Conservation (phyloP, 352 stramenopile species). For the Phytophthora fragariaefolia region DNA sequence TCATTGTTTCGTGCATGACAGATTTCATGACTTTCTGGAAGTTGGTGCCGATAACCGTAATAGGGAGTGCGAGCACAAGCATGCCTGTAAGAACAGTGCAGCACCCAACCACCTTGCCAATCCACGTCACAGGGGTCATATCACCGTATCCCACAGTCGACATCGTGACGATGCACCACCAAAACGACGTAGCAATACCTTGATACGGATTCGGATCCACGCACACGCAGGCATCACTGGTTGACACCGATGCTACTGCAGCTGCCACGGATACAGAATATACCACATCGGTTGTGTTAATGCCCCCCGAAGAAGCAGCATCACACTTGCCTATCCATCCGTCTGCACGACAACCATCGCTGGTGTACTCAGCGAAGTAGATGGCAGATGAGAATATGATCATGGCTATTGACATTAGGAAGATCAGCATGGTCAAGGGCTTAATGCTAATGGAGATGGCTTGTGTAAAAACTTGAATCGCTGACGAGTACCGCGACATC, state of each 20-base stretch:
- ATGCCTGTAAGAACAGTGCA: conserved; percentile 82
- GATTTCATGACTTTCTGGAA: conserved; percentile 89
- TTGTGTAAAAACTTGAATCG: conserved; percentile 85
- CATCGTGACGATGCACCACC: conserved; percentile 93
- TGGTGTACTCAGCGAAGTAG: conserved; percentile 83
- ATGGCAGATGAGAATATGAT: conserved; percentile 87
- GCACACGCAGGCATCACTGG: conserved; percentile 46
- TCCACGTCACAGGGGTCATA: conserved; percentile 78
- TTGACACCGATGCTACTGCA: conserved; percentile 27
- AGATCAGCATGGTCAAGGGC: conserved; percentile 87
- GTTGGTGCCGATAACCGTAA: conserved; percentile 91
- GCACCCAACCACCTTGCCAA: conserved; percentile 76
- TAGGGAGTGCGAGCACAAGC: conserved; percentile 88
- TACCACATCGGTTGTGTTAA: conserved; percentile 18
- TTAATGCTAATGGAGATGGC: conserved; percentile 79
- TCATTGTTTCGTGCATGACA: conserved; percentile 80
- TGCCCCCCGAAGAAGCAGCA: conserved; percentile 5
- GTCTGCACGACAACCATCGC: conserved; percentile 60
- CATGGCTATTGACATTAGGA: conserved; percentile 87
- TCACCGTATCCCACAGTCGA: conserved; percentile 92
- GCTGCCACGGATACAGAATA: conserved; percentile 37
- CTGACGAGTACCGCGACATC: conserved; percentile 87
- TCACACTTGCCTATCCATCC: conserved; percentile 68
- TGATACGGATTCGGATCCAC: conserved; percentile 85
- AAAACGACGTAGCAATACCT: conserved; percentile 83